Evolutionary conservation across 2,329 filamentous ascomycete species (phyloP).

Genomic region (Nakataea oryzae): DNA sequence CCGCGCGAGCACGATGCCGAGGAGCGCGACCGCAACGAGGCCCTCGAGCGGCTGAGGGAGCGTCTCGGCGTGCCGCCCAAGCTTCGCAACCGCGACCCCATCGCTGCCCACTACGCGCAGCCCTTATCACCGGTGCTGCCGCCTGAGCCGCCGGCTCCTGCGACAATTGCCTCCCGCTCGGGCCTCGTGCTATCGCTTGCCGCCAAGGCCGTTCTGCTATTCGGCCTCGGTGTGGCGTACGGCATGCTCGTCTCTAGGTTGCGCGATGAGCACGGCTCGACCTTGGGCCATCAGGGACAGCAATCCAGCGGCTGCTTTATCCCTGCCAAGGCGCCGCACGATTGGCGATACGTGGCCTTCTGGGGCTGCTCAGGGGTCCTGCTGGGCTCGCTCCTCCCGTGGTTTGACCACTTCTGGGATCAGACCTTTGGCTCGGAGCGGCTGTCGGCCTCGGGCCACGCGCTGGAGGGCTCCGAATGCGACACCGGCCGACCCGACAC

Average conservation of each 20-base stretch:
- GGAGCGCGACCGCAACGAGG: background rate
- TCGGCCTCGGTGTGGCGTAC: constrained; percentile 71
- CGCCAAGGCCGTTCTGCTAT: constrained; percentile 55
- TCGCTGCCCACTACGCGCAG: background rate
- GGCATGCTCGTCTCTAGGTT: constrained; percentile 72
- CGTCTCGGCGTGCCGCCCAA: constrained; percentile 1
- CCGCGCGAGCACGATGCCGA: constrained; percentile 25
- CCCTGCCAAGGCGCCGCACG: constrained; percentile 24
- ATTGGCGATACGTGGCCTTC: constrained; percentile 60
- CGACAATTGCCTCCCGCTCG: constrained; percentile 11
- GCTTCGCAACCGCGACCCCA: background rate
- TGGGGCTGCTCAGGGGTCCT: constrained; percentile 76
- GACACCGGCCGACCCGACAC: constrained; percentile 32
- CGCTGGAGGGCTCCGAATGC: constrained; percentile 9
- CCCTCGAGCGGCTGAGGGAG: background rate
- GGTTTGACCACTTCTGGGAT: constrained; percentile 70
- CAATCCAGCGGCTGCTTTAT: background rate
- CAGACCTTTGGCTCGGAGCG: constrained; percentile 27
- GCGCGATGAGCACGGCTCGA: constrained; percentile 55
- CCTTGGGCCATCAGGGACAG: background rate
- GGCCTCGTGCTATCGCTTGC: constrained; percentile 36
- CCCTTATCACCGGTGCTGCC: constrained; percentile 16
- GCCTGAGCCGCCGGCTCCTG: constrained; percentile 12
- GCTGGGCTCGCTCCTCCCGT: constrained; percentile 72
- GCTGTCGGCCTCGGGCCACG: constrained; percentile 12